Conservation (phyloP, 1,284 basidiomycete species). For the Pseudozyma flocculosa region DNA sequence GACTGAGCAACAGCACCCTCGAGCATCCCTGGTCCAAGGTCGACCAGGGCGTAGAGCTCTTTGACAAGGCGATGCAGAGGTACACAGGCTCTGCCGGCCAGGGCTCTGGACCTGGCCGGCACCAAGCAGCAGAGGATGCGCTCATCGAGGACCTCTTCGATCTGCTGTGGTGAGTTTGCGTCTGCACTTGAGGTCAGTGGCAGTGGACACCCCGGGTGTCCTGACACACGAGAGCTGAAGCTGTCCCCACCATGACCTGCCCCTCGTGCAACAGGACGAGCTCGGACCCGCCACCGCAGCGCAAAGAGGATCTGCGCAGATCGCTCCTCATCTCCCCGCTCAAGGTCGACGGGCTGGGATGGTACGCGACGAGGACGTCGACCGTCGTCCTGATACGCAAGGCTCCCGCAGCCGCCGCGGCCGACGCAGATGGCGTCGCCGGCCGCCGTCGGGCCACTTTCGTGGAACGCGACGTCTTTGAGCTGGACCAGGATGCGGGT, state of each 20-base stretch:
- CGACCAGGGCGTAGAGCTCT: background rate
- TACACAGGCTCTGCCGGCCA: too few species aligned
- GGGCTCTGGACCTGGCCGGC: background rate
- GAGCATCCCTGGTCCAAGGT: conserved; percentile 30
- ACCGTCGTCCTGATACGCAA: conserved; percentile 27
- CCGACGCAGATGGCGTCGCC: too few species aligned
- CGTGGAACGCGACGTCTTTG: conserved; percentile 32
- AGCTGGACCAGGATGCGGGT: too few species aligned
- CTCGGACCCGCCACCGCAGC: conserved; percentile 6
- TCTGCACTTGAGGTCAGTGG: too few species aligned
- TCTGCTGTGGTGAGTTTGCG: conserved; percentile 19
- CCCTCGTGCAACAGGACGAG: conserved; percentile 9
- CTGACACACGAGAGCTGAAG: too few species aligned
- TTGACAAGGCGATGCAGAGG: background rate
- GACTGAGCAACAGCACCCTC: conserved; percentile 28
- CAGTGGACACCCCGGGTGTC: too few species aligned
- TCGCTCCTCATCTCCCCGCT: conserved; percentile 31
- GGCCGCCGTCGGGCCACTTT: too few species aligned
- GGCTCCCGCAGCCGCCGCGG: too few species aligned
- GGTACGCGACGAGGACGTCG: conserved; percentile 35
- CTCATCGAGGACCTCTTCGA: conserved; percentile 19
- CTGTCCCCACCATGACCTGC: too few species aligned
- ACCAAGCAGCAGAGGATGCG: conserved; percentile 2
- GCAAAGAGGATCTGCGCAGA: conserved; percentile 14
- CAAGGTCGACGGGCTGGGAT: conserved; percentile 4